phyloP scores from a whole-genome alignment of 148 eudicot genomes.

The Chenopodium suecicum region DNA sequence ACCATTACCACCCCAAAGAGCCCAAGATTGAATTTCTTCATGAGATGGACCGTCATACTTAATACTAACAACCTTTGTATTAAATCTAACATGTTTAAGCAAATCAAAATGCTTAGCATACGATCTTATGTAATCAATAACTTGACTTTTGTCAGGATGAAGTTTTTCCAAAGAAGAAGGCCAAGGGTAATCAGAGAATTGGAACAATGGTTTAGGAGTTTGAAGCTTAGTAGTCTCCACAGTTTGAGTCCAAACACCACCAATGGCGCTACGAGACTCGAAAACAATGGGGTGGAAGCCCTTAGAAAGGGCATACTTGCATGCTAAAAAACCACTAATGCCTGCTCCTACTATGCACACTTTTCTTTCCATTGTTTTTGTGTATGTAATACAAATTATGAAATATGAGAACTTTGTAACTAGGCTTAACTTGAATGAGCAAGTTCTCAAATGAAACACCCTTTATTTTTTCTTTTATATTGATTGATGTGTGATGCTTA shows the following conservation, averaged over 20 bases:
- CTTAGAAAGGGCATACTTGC: conserved; percentile 61
- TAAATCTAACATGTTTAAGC: conserved; percentile 41
- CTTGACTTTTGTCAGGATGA: conserved; percentile 47
- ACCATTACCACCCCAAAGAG: conserved; percentile 58
- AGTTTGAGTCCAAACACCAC: conserved; percentile 78
- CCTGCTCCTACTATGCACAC: conserved; percentile 72
- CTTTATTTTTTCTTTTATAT: too few relatives aligned
- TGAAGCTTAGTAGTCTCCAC: conserved; percentile 65
- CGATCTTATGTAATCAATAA: conserved; percentile 48
- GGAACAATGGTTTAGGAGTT: conserved; percentile 45
- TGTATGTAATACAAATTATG: neutral
- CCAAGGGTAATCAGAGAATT: conserved; percentile 83
- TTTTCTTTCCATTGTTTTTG: conserved; percentile 32
- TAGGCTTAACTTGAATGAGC: neutral
- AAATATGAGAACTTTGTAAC: neutral
- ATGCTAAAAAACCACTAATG: conserved; percentile 71
- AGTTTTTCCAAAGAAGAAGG: conserved; percentile 38
- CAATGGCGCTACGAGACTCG: conserved; percentile 46
- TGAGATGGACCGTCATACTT: conserved; percentile 42
- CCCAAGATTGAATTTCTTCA: conserved; percentile 46
- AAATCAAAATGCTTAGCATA: conserved; percentile 61
- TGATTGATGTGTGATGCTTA: neutral
- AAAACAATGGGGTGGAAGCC: conserved; percentile 71
- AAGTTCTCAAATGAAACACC: neutral
- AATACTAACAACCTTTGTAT: conserved; percentile 45